phyloP scores from a whole-genome alignment of 163 green algal species.

The Trebouxiophyceae sp. region DNA sequence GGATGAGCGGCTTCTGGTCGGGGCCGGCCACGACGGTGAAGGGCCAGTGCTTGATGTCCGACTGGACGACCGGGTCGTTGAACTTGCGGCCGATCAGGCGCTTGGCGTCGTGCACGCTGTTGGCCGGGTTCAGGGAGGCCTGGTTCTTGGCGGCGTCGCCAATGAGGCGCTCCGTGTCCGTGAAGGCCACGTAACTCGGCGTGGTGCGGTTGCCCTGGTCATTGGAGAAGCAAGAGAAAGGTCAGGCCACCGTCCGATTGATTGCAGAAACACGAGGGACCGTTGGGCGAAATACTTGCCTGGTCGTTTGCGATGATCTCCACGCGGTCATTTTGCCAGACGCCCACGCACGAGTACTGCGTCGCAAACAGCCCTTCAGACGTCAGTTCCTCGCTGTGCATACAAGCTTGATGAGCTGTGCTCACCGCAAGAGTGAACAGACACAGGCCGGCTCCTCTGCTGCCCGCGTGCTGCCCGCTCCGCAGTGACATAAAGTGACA shows the following conservation, averaged over 20 bases:
- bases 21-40: constrained; percentile 68
- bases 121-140: constrained; percentile 74
- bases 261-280: no score
- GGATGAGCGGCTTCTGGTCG: constrained; percentile 72
- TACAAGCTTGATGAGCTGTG: no score
- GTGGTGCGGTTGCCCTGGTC: constrained; percentile 51
- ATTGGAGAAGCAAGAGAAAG: constrained; percentile 13
- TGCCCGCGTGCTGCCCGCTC: no score
- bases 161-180: constrained; percentile 73
- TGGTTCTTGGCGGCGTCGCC: constrained; percentile 70
- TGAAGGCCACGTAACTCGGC: constrained; percentile 79
- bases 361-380: not conserved
- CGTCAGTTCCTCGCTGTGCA: not conserved
- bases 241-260: not conserved
- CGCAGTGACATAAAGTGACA: not conserved
- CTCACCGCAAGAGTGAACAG: no score
- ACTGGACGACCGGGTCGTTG: constrained; percentile 41
- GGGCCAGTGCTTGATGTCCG: constrained; percentile 79
- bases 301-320: constrained; percentile 44
- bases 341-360: constrained; percentile 32
- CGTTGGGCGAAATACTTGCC: no score
- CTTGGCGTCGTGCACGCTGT: constrained; percentile 87
- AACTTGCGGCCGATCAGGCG: constrained; percentile 81
- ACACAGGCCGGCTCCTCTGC: no score
- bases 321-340: constrained; percentile 55